Conservation (phyloP, 768 basidiomycete genomes). For the Mycena amicta region DNA sequence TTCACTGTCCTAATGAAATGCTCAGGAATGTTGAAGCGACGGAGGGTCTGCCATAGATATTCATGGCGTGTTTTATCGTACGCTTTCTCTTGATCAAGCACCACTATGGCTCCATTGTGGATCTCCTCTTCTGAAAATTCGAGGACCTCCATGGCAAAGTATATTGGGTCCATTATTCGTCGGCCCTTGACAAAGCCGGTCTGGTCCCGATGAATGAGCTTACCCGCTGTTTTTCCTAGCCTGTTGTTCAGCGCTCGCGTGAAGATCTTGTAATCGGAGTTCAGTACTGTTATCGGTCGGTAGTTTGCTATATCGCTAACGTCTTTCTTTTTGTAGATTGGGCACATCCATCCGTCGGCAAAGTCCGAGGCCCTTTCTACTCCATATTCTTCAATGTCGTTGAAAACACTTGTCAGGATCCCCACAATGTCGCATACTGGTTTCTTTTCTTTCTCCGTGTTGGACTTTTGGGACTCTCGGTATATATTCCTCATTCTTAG, state of each 20-base stretch:
- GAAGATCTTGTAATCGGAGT: neutral
- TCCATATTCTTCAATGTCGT: conserved; percentile 1
- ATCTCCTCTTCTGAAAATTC: conserved; percentile 5
- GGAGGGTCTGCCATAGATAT: conserved; percentile 8
- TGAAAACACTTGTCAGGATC: neutral
- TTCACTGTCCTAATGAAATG: conserved; percentile 16
- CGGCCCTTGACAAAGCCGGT: conserved; percentile 27
- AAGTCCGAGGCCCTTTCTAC: neutral
- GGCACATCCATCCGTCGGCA: conserved; percentile 5
- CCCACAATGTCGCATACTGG: neutral
- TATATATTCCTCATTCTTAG: neutral
- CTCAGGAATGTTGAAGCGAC: neutral
- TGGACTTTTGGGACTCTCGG: no score
- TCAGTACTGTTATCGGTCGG: neutral
- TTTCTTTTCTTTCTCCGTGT: neutral
- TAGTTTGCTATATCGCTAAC: conserved; percentile 2
- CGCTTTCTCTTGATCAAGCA: conserved; percentile 11
- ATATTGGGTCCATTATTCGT: conserved; percentile 25
- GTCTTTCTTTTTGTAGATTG: conserved; percentile 5
- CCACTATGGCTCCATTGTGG: conserved; percentile 6
- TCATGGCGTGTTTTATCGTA: conserved; percentile 25
- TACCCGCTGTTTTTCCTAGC: neutral
- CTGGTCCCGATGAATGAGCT: neutral
- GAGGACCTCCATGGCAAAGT: conserved; percentile 17
- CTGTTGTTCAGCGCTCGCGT: neutral